A percentile compares a stretch with the other conserved stretches of the same genome.
Conservation (phyloP, 768 basidiomycete genomes). For the Leccinellum luteum region DNA sequence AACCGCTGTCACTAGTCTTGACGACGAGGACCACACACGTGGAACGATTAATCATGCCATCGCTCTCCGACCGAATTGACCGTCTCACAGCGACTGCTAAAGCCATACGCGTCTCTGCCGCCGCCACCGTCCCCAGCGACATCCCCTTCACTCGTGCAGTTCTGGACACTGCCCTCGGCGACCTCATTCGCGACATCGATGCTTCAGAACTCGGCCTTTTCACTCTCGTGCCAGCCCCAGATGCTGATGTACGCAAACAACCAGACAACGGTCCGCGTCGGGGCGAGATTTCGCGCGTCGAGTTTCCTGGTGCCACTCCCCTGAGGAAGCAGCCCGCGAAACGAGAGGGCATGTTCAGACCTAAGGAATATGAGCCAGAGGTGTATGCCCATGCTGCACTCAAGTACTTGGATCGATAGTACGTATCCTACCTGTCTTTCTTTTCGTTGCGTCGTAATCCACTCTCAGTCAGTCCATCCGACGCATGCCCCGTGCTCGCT, state of each 20-base stretch:
- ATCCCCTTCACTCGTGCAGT: slow-evolving; percentile 62
- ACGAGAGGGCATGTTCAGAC: slow-evolving; percentile 34
- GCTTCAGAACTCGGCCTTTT: slow-evolving; percentile 78
- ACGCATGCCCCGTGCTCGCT: slow-evolving; percentile 48
- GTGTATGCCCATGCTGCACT: slow-evolving; percentile 73
- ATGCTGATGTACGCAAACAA: slow-evolving; percentile 30
- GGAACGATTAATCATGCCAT: slow-evolving; percentile 39
- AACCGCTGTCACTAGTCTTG: slow-evolving; percentile 5
- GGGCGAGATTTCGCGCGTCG: slow-evolving; percentile 55
- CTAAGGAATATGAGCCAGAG: slow-evolving; percentile 62
- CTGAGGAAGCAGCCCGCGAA: slow-evolving; percentile 46
- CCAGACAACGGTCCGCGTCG: slow-evolving; percentile 28
- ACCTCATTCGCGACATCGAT: slow-evolving; percentile 79
- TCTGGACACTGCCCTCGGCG: slow-evolving; percentile 59
- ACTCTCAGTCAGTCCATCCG: slow-evolving; percentile 42
- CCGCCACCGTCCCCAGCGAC: slow-evolving; percentile 25
- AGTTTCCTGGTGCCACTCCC: slow-evolving; percentile 71
- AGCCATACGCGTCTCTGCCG: slow-evolving; percentile 48
- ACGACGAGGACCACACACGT: slow-evolving; percentile 5
- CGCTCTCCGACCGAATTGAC: slow-evolving; percentile 67
- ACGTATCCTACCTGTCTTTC: slow-evolving; percentile 28
- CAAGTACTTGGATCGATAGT: slow-evolving; percentile 79
- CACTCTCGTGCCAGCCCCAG: slow-evolving; percentile 45
- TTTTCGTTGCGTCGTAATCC: slow-evolving; percentile 29
- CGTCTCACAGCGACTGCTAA: slow-evolving; percentile 53